These are phyloP conservation scores for Fraxinus floribunda DNA, from an alignment of 305 asterid species.

Conservation along the genomic window DNA sequence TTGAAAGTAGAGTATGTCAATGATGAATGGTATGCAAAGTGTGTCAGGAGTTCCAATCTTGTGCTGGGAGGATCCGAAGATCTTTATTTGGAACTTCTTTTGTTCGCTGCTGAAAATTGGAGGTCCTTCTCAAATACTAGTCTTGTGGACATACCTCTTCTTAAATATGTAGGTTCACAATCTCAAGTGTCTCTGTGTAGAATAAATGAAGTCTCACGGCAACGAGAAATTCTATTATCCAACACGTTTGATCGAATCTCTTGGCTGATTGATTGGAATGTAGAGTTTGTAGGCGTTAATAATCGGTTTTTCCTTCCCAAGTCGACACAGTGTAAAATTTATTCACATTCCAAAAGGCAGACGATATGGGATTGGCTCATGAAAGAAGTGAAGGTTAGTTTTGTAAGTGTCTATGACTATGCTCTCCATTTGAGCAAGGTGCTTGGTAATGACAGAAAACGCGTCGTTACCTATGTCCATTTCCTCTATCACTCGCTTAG, in stretches of 20 bases:
- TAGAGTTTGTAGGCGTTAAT: neutral
- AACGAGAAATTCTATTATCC: conserved; percentile 12
- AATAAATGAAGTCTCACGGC: conserved; percentile 1
- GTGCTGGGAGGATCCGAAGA: conserved; percentile 31
- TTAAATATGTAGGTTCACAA: conserved; percentile 23
- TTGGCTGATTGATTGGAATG: conserved; percentile 31
- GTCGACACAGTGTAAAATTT: conserved; percentile 17
- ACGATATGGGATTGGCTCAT: conserved; percentile 30
- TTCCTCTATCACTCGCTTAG: neutral
- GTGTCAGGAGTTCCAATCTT: conserved; percentile 36
- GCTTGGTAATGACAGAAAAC: neutral
- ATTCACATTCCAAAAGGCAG: conserved; percentile 10
- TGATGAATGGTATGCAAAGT: conserved; percentile 36
- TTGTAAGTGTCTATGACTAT: conserved; percentile 17
- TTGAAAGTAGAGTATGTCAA: conserved; percentile 29
- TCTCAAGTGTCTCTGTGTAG: conserved; percentile 26
- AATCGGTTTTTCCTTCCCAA: neutral
- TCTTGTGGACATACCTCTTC: conserved; percentile 20
- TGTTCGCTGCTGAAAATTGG: conserved; percentile 37
- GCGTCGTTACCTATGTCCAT: conserved; percentile 3
- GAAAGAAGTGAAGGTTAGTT: conserved; percentile 19
- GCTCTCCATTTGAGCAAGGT: conserved; percentile 10
- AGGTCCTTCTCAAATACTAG: conserved; percentile 18
- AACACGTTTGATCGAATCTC: neutral
- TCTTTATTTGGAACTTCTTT: conserved; percentile 31